phyloP scores from a whole-genome alignment of 2,329 filamentous ascomycete genomes.

The Teratosphaeria destructans region DNA sequence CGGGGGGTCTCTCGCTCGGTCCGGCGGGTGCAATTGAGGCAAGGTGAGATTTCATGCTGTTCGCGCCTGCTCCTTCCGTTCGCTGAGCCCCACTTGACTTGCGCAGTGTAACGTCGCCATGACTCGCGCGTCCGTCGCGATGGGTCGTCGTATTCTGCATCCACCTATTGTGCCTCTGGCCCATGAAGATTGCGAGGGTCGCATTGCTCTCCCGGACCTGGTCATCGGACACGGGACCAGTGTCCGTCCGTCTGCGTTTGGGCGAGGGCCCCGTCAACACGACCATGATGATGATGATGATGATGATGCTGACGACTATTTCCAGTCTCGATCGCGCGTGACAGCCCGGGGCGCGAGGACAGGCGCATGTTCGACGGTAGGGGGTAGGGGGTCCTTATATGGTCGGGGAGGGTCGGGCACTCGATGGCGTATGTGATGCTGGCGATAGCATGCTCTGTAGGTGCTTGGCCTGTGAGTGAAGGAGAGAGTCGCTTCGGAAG shows the following conservation, averaged over 20 bases:
- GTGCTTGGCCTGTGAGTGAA: neutral
- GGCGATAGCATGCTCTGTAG: neutral
- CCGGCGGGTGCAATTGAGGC: neutral
- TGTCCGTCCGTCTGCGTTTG: slow-evolving; percentile 7
- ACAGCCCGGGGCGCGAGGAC: neutral
- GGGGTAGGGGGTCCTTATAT: neutral
- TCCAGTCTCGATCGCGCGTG: neutral
- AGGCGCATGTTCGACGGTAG: neutral
- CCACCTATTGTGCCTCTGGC: slow-evolving; percentile 12
- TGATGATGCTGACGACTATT: neutral
- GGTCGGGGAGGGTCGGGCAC: neutral
- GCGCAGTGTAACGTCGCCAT: neutral
- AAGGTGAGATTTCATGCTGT: neutral
- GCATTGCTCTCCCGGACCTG: slow-evolving; percentile 11
- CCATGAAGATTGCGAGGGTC: slow-evolving; percentile 7
- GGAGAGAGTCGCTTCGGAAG: neutral
- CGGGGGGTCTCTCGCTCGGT: neutral
- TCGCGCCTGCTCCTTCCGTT: neutral
- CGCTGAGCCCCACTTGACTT: neutral
- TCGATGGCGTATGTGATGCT: neutral
- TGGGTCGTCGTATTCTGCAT: slow-evolving; percentile 5
- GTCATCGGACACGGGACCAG: slow-evolving; percentile 1
- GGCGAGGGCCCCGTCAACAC: slow-evolving; percentile 2
- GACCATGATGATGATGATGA: neutral
- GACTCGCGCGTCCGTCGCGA: neutral